Conservation (phyloP, 1,139 yeast genomes). For the Schwanniomyces etchellsii region DNA sequence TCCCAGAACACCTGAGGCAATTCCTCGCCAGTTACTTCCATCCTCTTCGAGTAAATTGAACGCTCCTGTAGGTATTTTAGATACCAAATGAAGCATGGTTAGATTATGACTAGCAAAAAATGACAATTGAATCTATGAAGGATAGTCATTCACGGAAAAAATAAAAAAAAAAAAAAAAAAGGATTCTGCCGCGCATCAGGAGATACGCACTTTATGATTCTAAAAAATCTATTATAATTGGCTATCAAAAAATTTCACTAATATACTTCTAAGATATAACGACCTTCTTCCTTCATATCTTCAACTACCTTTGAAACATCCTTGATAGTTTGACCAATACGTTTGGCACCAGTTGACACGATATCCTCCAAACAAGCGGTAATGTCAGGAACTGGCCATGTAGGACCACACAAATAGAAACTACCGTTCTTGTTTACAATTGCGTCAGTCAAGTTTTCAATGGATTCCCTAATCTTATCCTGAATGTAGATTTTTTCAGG, state of each 20-base stretch:
- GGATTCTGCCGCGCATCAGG: neutral
- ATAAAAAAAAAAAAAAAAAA: neutral
- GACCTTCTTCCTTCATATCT: conserved; percentile 87
- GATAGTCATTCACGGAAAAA: neutral
- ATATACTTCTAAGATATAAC: conserved; percentile 92
- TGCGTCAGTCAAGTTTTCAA: conserved; percentile 71
- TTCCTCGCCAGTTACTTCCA: neutral
- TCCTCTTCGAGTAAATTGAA: conserved; percentile 1
- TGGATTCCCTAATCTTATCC: conserved; percentile 79
- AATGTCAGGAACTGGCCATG: conserved; percentile 99
- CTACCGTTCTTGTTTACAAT: conserved; percentile 76
- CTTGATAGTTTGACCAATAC: conserved; percentile 55
- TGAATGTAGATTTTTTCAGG: conserved; percentile 92
- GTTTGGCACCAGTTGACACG: conserved; percentile 63
- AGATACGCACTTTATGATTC: neutral
- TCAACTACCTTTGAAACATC: conserved; percentile 81
- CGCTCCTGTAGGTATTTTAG: neutral
- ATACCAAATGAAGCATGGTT: neutral
- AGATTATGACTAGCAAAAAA: no score
- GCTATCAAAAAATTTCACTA: no score
- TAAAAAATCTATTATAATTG: no score
- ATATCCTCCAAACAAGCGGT: conserved; percentile 87
- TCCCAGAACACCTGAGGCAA: conserved; percentile 56
- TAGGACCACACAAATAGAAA: conserved; percentile 97
- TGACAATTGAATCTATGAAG: no score